Conservation (phyloP, 176 grass and related monocot species). For the Oryza coarctata region DNA sequence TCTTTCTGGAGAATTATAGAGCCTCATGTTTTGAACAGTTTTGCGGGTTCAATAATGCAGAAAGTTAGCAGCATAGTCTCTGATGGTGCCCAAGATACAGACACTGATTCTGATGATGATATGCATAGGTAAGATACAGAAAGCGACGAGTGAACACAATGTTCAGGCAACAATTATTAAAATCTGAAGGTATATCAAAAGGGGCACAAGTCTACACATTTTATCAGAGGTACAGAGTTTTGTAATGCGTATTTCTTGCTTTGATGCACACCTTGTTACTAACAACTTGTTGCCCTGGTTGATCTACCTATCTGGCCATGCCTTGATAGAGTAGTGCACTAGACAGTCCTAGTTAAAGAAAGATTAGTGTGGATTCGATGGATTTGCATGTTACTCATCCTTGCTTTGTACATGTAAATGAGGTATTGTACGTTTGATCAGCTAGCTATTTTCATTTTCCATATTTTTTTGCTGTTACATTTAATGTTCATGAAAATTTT, state of each 20-base stretch:
- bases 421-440: background rate
- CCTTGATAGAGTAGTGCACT: constrained; percentile 14
- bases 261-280: background rate
- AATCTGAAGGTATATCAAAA: background rate
- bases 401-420: background rate
- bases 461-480: background rate
- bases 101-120: constrained; percentile 46
- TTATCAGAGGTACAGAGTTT: constrained; percentile 12
- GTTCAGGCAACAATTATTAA: background rate
- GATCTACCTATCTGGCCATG: constrained; percentile 4
- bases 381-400: background rate
- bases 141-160: background rate
- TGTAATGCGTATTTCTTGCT: constrained; percentile 6
- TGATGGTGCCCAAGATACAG: constrained; percentile 24
- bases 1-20: constrained; percentile 67
- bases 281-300: constrained; percentile 16
- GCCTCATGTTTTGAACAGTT: constrained; percentile 63
- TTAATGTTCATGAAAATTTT: background rate
- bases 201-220: background rate
- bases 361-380: background rate
- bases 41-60: constrained; percentile 12
- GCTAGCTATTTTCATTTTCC: background rate
- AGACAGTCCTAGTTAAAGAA: background rate
- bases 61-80: background rate
- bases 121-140: background rate